Conservation (phyloP, 805 yeast genomes). For the Candida xyloterini region DNA sequence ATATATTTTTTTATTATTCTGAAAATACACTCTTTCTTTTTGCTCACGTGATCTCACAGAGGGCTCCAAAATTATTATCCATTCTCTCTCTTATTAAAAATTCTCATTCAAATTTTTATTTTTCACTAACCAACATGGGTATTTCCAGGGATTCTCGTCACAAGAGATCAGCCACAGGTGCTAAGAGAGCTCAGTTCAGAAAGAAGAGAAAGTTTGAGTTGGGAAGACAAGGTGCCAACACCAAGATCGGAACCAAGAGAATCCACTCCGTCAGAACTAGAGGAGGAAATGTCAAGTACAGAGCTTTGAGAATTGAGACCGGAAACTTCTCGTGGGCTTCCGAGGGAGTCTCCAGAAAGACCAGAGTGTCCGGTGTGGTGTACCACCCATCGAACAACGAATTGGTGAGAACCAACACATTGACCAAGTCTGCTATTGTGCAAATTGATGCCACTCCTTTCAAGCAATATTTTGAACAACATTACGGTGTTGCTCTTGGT, state of each 20-base stretch:
- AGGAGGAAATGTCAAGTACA: conserved; percentile 99
- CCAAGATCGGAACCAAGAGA: conserved; percentile 98
- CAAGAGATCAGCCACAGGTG: conserved; percentile 99
- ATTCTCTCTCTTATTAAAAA: conserved; percentile 1
- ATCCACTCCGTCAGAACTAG: conserved; percentile 99
- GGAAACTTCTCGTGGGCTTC: conserved; percentile 99
- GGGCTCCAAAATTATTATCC: conserved; percentile 1
- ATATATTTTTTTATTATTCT: no score
- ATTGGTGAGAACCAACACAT: conserved; percentile 99
- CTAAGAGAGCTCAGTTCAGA: conserved; percentile 99
- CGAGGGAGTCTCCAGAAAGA: conserved; percentile 97
- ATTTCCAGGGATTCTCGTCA: conserved; percentile 99
- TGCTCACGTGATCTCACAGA: conserved; percentile 3
- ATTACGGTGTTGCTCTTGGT: conserved; percentile 93
- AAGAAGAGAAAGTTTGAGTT: conserved; percentile 99
- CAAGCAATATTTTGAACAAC: conserved; percentile 98
- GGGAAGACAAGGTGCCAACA: conserved; percentile 99
- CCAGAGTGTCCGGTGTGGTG: conserved; percentile 96
- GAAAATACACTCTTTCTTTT: no score
- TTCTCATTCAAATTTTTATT: conserved; percentile 8
- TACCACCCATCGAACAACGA: conserved; percentile 99
- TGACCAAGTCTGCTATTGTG: conserved; percentile 98
- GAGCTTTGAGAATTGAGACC: conserved; percentile 98
- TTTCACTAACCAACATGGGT: conserved; percentile 70
- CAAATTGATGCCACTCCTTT: conserved; percentile 99